A percentile compares a stretch with the other conserved stretches of the same genome.
These are phyloP conservation scores for Dictyostelium citrinum DNA, from an alignment of 78 protist species.

Conservation along the genomic window DNA sequence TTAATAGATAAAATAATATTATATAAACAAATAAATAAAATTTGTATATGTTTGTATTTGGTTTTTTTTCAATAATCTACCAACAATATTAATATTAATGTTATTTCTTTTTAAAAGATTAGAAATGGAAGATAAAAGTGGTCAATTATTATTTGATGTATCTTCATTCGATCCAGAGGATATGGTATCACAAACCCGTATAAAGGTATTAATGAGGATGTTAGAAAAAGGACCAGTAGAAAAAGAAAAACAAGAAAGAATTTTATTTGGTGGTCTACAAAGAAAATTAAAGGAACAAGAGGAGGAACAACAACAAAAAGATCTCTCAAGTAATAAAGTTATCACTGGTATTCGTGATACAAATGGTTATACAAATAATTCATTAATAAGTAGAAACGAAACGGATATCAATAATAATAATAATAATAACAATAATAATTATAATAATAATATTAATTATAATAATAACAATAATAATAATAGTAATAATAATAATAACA, in stretches of 20 bases:
- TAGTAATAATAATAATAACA: no score
- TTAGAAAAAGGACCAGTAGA: not conserved
- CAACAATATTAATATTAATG: no score
- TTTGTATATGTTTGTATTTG: no score
- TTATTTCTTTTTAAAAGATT: not conserved
- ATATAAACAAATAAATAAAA: no score
- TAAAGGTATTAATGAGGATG: not conserved
- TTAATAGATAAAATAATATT: no score
- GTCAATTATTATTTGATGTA: not conserved
- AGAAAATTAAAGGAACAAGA: not conserved
- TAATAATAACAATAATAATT: no score
- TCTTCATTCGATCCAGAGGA: not conserved
- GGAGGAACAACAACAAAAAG: not conserved
- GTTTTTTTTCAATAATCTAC: no score
- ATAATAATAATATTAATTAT: not conserved
- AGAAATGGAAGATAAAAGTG: not conserved
- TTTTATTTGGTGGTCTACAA: not conserved
- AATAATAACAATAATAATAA: no score
- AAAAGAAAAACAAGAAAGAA: not conserved
- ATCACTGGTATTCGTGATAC: not conserved
- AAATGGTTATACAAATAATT: not conserved
- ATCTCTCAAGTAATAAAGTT: not conserved
- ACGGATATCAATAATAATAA: not conserved
- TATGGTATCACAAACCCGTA: not conserved
- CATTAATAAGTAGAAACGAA: not conserved